A percentile compares a stretch with the other conserved stretches of the same genome.
Evolutionary conservation across 1,284 basidiomycete species (phyloP).

Genomic region (Ceratobasidium sp.): DNA sequence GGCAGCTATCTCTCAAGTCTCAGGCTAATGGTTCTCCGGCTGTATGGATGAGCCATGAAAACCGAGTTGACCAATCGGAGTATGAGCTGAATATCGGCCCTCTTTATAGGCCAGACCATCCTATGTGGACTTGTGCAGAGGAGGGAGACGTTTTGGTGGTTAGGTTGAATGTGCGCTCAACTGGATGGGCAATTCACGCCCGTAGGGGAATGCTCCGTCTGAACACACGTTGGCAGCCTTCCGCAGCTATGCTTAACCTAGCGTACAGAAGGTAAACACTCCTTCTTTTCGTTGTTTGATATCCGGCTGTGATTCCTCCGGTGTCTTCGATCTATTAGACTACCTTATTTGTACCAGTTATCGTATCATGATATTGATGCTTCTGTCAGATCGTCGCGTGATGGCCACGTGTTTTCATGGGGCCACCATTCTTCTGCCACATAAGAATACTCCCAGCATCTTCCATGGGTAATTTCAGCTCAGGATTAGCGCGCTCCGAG

Average conservation of each 20-base stretch:
- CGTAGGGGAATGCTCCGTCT: background rate
- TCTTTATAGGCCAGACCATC: background rate
- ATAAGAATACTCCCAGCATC: background rate
- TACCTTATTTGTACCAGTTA: background rate
- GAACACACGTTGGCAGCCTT: constrained; percentile 16
- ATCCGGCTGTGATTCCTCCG: background rate
- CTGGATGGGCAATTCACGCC: constrained; percentile 3
- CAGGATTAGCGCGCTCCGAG: background rate
- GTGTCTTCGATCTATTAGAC: background rate
- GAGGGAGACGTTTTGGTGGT: constrained; percentile 20
- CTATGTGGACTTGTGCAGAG: background rate
- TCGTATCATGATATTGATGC: background rate
- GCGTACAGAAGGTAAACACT: background rate
- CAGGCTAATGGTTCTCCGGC: background rate
- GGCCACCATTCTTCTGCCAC: background rate
- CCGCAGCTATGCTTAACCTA: constrained; percentile 6
- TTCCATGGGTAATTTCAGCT: background rate
- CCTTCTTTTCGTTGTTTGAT: background rate
- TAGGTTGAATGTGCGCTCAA: background rate
- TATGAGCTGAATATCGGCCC: background rate
- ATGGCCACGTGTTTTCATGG: background rate
- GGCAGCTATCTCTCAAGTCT: background rate
- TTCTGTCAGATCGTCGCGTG: background rate
- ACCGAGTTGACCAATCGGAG: background rate
- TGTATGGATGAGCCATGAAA: constrained; percentile 12